Conservation (phyloP, 768 basidiomycete species). For the Lactifluus piperatus region DNA sequence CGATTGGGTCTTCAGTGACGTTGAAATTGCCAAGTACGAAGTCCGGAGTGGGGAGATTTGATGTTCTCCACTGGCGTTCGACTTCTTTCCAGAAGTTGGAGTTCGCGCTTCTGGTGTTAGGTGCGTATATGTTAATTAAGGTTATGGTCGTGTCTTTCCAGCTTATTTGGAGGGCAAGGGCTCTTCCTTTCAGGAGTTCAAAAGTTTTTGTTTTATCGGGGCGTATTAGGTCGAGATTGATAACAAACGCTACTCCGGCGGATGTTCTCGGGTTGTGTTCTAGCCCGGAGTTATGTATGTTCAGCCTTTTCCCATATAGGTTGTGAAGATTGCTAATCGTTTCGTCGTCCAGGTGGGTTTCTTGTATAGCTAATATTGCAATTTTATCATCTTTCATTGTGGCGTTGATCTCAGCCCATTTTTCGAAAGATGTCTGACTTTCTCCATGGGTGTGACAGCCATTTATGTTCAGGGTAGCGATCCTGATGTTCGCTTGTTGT, state of each 20-base stretch:
- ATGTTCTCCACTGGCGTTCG: no score
- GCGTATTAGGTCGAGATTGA: not conserved
- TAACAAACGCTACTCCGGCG: not conserved
- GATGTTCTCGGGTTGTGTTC: not conserved
- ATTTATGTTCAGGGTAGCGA: not conserved
- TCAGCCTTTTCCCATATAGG: not conserved
- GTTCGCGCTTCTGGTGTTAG: not conserved
- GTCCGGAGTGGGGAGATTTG: not conserved
- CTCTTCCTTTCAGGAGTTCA: no score
- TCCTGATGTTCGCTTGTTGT: not conserved
- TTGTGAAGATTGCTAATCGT: not conserved
- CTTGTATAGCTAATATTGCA: not conserved
- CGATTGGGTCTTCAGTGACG: not conserved
- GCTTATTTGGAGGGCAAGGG: no score
- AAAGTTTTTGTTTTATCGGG: no score
- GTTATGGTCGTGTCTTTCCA: no score
- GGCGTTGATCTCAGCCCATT: not conserved
- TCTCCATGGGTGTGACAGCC: no score
- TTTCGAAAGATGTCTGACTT: not conserved
- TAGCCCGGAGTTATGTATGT: rapidly evolving
- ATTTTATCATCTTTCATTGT: not conserved
- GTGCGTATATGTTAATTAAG: not conserved
- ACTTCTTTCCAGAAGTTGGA: not conserved
- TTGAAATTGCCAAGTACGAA: not conserved
- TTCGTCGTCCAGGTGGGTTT: not conserved